Conservation (phyloP, 2,329 filamentous ascomycete genomes). For the Plectosphaerella sp. region DNA sequence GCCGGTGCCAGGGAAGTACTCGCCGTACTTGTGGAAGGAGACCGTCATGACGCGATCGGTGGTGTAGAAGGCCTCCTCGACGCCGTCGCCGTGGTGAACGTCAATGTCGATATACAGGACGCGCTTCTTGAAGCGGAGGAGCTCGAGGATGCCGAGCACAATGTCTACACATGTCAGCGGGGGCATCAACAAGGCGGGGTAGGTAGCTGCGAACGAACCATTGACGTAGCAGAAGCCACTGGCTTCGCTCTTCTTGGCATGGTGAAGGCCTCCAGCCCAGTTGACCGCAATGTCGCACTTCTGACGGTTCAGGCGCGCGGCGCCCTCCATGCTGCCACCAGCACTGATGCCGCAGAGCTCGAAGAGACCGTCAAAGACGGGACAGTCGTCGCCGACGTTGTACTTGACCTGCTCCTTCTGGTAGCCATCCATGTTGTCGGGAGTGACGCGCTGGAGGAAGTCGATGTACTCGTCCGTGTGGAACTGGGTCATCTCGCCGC, state of each 20-base stretch:
- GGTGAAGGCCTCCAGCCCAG: slow-evolving; percentile 95
- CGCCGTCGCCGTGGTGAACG: slow-evolving; percentile 86
- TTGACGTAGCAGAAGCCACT: slow-evolving; percentile 99
- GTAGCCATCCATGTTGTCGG: slow-evolving; percentile 96
- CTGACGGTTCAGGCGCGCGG: slow-evolving; percentile 80
- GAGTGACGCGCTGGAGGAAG: slow-evolving; percentile 90
- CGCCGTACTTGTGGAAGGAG: slow-evolving; percentile 96
- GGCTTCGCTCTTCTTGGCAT: slow-evolving; percentile 95
- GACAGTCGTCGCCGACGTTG: slow-evolving; percentile 95
- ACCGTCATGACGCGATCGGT: slow-evolving; percentile 88
- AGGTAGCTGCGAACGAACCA: slow-evolving; percentile 49
- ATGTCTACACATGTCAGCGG: slow-evolving; percentile 60
- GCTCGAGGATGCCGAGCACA: slow-evolving; percentile 84
- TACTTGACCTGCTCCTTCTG: slow-evolving; percentile 87
- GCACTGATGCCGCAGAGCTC: slow-evolving; percentile 95
- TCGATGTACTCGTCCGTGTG: slow-evolving; percentile 95
- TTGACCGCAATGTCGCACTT: slow-evolving; percentile 98
- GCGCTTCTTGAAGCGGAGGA: slow-evolving; percentile 75
- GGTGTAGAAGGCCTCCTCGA: slow-evolving; percentile 87
- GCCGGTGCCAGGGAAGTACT: slow-evolving; percentile 91
- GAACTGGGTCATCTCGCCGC: slow-evolving; percentile 88
- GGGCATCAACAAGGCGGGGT: not conserved
- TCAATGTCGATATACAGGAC: slow-evolving; percentile 95
- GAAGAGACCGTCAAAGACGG: slow-evolving; percentile 96
- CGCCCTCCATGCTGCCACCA: slow-evolving; percentile 90